Evolutionary conservation across 805 yeast genomes (phyloP), one percentile per base, ranked within the genome.

Genomic region (Peterozyma xylosa): DNA sequence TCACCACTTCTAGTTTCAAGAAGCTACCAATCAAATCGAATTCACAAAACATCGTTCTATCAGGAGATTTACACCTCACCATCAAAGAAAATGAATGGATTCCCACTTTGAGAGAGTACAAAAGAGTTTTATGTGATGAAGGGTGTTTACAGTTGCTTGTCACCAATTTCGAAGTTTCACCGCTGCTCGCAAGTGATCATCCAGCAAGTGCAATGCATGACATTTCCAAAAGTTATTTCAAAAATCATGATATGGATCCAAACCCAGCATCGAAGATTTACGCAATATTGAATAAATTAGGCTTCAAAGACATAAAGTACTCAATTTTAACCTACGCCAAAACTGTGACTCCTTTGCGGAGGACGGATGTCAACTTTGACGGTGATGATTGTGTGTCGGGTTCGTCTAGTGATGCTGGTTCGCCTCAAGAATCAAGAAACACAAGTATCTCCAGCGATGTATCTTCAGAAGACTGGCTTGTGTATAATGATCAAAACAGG

Each of bases 61-160:
- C 55, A 42, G 56, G 61, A 1, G 67, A 63, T 45, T 49, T 60
- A 7, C 32, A 52, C 3, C 38, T 54, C 16, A 33, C 53, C 1
- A 52, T 51, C 7, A 42, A 44, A 18, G 53, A 50, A 27, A 34
- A 39, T 5, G 57, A 55, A 18, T 42, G 62, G 30, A 11, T 30
- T 0, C 36, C 45, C 0, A 50, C 57, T 1, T 45, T 64, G 6
- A 41, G 36, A 5, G 69, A 64, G 43, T 53, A 60, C 42, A 42
- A 52, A 11, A 41, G 69, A 39, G 52, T 62, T 3, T 43, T 64
- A 33, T 57, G 54, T 38, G 60, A 60, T 2, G 53, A 53, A 5
- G 69, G 66, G 6, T 48, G 42, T 35, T 37, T 62, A 11, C 63
- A 60, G 45, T 47, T 64, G 10, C 46, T 52, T 11, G 33, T 62